Percentiles rank a stretch among this genome's conserved stretches.
Conservation (phyloP, 2,329 filamentous ascomycete genomes). For the Colletotrichum lini region DNA sequence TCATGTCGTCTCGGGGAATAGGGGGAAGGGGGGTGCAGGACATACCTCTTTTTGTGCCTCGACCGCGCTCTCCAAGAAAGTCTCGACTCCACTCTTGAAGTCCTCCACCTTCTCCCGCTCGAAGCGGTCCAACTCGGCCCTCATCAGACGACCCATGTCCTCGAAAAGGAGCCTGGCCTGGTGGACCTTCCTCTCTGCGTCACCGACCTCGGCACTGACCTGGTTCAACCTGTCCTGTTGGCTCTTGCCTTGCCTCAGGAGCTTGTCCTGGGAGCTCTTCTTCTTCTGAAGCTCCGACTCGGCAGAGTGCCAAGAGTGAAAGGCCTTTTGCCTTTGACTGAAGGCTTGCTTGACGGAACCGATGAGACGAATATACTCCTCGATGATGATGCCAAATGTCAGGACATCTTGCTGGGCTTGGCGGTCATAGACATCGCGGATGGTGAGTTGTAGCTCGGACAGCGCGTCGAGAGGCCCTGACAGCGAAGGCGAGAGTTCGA, state of each 20-base stretch:
- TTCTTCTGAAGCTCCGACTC: constrained; percentile 93
- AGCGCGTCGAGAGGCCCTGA: constrained; percentile 92
- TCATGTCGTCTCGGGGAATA: background rate
- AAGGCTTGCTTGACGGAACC: constrained; percentile 96
- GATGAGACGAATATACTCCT: constrained; percentile 97
- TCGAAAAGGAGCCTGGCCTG: constrained; percentile 93
- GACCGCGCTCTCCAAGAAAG: constrained; percentile 95
- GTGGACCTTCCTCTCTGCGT: constrained; percentile 93
- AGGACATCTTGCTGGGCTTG: constrained; percentile 97
- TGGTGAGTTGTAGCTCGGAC: constrained; percentile 93
- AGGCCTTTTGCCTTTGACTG: constrained; percentile 92
- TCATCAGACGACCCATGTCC: constrained; percentile 96
- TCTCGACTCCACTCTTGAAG: constrained; percentile 98
- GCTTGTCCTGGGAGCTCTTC: constrained; percentile 90
- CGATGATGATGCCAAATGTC: constrained; percentile 96
- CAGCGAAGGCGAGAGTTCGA: constrained; percentile 90
- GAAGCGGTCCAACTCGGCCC: constrained; percentile 90
- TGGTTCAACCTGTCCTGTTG: constrained; percentile 97
- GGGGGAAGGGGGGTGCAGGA: background rate
- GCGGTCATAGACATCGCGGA: constrained; percentile 94
- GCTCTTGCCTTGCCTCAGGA: constrained; percentile 93
- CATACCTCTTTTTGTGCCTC: constrained; percentile 98
- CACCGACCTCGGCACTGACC: constrained; percentile 91
- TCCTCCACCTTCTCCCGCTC: constrained; percentile 98
- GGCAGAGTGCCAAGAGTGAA: constrained; percentile 92